phyloP scores from a whole-genome alignment of 1,139 yeast genomes.

The Yamadazyma triangularis region DNA sequence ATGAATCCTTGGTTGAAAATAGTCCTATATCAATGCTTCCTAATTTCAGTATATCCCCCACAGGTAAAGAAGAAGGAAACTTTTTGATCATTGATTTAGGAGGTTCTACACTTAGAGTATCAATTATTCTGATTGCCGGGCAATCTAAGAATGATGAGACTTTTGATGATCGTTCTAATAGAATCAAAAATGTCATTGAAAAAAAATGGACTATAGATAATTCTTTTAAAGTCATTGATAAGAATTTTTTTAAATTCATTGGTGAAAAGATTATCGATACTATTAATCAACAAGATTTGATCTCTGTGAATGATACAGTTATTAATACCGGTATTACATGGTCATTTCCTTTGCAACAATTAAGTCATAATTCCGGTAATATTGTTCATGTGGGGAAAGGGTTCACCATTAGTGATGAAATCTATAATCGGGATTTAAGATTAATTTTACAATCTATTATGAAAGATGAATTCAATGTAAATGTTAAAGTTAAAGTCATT shows the following conservation, averaged over 20 bases:
- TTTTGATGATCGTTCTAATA: conserved; percentile 13
- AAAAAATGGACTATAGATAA: conserved; percentile 40
- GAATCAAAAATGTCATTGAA: conserved; percentile 29
- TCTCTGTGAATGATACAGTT: conserved; percentile 10
- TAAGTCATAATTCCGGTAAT: conserved; percentile 39
- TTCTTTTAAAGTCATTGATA: conserved; percentile 32
- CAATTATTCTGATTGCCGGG: conserved; percentile 33
- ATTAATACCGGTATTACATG: conserved; percentile 51
- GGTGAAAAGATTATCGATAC: conserved; percentile 31
- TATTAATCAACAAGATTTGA: conserved; percentile 22
- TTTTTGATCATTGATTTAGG: conserved; percentile 51
- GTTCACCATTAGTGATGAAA: conserved; percentile 37
- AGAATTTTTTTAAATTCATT: conserved; percentile 37
- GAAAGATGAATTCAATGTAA: conserved; percentile 18
- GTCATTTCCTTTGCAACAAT: conserved; percentile 53
- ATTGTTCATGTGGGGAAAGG: conserved; percentile 51
- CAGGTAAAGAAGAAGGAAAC: conserved; percentile 40
- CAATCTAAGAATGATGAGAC: conserved; percentile 4
- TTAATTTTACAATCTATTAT: conserved; percentile 31
- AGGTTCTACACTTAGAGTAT: conserved; percentile 49
- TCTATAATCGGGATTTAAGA: conserved; percentile 39
- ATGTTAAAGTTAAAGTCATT: conserved; percentile 30
- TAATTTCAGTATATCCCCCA: conserved; percentile 37
- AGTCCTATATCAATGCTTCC: conserved; percentile 45
- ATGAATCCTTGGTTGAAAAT: conserved; percentile 24